A percentile compares a stretch with the other conserved stretches of the same genome.
Evolutionary conservation across 164 flowering plant species (phyloP).

Genomic region (Vitis cinerea): DNA sequence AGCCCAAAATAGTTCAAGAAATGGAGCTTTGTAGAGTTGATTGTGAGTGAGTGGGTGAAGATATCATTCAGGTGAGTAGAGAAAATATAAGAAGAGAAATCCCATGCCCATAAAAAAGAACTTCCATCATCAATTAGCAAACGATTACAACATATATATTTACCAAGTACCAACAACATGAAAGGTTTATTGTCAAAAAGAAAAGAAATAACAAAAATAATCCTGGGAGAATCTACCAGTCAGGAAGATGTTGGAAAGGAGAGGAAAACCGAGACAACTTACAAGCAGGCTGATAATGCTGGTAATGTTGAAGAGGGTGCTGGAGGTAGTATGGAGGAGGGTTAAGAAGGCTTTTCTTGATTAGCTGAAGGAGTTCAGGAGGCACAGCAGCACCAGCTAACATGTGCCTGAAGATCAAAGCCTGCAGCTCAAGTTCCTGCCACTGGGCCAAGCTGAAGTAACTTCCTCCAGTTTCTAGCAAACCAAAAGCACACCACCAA

Average conservation of each 20-base stretch:
- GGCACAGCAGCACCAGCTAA: conserved; percentile 80
- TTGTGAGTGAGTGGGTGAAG: too few species aligned
- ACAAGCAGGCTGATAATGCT: conserved; percentile 56
- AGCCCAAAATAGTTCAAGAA: too few species aligned
- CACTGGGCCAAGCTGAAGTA: conserved; percentile 71
- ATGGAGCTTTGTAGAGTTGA: too few species aligned
- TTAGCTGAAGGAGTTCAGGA: conserved; percentile 65
- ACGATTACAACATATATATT: too few species aligned
- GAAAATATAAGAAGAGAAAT: too few species aligned
- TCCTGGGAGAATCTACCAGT: neutral
- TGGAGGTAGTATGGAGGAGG: conserved; percentile 34
- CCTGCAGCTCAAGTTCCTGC: conserved; percentile 95
- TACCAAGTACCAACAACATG: too few species aligned
- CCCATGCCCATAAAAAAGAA: too few species aligned
- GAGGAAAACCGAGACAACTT: conserved; percentile 20
- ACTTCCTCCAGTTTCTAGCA: conserved; percentile 40
- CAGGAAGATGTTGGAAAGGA: neutral
- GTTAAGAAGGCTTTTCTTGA: conserved; percentile 58
- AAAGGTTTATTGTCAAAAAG: neutral
- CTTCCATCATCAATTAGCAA: too few species aligned
- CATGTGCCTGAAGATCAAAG: conserved; percentile 83
- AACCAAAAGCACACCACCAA: conserved; percentile 4
- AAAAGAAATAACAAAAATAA: neutral
- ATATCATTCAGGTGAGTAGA: too few species aligned
- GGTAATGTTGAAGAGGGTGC: conserved; percentile 42